Evolutionary conservation across 2,329 filamentous ascomycete genomes (phyloP), one percentile per base, ranked within the genome.

Genomic region (Lanzia echinophila): DNA sequence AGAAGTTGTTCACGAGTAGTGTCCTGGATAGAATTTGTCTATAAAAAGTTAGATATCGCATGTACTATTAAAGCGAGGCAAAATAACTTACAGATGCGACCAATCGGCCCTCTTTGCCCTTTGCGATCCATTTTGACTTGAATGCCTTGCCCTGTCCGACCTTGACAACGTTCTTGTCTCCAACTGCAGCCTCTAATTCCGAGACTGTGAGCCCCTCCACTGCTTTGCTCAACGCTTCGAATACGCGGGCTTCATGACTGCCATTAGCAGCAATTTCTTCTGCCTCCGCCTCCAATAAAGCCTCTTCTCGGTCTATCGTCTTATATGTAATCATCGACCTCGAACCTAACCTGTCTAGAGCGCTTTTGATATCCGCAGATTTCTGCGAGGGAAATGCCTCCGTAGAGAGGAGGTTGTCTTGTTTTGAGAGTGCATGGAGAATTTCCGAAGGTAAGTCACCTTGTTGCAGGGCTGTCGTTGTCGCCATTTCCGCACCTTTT

Each of bases 81-180:
- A 17, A 20, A 28, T 6, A 52, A 68, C 74, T 63, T 62, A 79
- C 79, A 63, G 74, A 71, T 57, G 78, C 76, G 46, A 79, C 72
- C 50, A 82, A 69, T 66, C 76, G 77, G 58, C 79, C 78, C 22
- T 79, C 76, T 63, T 81, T 77, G 58, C 77, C 79, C 72, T 82
- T 85, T 12, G 72, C 69, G 58, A 87, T 86, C 84, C 83, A 87
- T 68, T 84, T 86, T 70, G 84, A 80, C 68, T 82, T 95, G 76
- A 97, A 96, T 33, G 92, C 92, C 74, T 94, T 95, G 64, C 90
- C 90, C 69, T 94, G 87, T n/a, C 94, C 94, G 57, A 96, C 77
- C 73, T 89, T 92, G 47, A 85, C 78, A 43, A 82, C 85, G 46
- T 75, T 83, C 70, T 88, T 88, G 70, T 87, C 83, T 53, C 87